A percentile compares a stretch with the other conserved stretches of the same genome.
phyloP scores from a whole-genome alignment of 768 basidiomycete species.

The Boletus speciosus region DNA sequence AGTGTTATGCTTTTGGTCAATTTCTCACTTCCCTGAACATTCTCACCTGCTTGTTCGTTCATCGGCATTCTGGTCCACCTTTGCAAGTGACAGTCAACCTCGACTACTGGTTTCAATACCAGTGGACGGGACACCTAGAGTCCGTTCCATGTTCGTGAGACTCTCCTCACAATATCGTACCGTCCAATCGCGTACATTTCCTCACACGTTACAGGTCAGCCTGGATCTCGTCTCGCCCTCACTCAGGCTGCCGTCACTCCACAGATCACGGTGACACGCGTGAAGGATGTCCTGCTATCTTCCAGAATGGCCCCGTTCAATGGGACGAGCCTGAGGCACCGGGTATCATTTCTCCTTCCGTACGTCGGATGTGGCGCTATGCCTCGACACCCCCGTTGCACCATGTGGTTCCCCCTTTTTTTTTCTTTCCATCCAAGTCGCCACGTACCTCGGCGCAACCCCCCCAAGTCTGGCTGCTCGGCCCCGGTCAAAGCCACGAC shows the following conservation, averaged over 20 bases:
- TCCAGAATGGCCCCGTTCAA: neutral
- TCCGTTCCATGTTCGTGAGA: neutral
- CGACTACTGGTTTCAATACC: neutral
- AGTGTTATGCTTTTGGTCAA: neutral
- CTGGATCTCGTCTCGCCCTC: neutral
- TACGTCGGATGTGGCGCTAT: constrained; percentile 15
- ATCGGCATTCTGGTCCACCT: neutral
- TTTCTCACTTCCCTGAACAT: neutral
- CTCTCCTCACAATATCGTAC: neutral
- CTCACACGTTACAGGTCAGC: neutral
- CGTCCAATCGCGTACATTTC: neutral
- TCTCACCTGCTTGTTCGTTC: constrained; percentile 1
- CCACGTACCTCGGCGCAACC: constrained; percentile 7
- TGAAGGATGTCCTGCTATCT: neutral
- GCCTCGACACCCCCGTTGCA: neutral
- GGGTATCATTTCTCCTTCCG: neutral
- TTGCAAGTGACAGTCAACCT: neutral
- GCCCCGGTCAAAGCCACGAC: constrained; percentile 10
- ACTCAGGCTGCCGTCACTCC: neutral
- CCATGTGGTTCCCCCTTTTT: neutral
- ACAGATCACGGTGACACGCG: neutral
- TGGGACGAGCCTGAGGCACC: neutral
- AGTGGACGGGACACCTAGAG: neutral
- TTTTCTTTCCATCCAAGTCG: neutral
- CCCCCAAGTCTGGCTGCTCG: neutral